phyloP scores from a whole-genome alignment of 176 grass and related monocot genomes.

The Ensete glaucum region DNA sequence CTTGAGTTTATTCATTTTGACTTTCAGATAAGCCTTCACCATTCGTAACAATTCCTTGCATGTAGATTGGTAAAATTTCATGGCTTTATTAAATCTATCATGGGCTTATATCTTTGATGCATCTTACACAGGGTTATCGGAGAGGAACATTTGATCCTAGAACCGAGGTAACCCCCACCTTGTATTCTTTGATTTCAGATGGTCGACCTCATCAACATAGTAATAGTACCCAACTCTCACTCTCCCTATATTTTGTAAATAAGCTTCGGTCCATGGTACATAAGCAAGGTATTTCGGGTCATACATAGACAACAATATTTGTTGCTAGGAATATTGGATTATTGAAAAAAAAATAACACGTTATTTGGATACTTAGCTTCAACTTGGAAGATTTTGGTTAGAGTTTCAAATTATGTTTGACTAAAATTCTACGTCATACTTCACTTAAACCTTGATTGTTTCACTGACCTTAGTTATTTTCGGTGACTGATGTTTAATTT shows the following conservation, averaged over 20 bases:
- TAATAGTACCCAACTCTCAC: no score
- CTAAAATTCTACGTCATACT: no score
- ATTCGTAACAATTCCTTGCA: background rate
- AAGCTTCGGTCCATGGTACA: no score
- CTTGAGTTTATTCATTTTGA: background rate
- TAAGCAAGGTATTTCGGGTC: no score
- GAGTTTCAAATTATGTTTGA: background rate
- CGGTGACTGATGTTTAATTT: background rate
- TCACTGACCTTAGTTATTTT: background rate
- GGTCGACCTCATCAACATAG: background rate
- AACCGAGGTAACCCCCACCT: constrained; percentile 8
- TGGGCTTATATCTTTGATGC: background rate
- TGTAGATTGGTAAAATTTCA: constrained; percentile 1
- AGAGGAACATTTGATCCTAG: constrained; percentile 16
- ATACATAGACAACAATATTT: no score
- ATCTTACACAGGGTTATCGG: constrained; percentile 1
- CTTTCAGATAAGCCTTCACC: background rate
- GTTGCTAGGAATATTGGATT: no score
- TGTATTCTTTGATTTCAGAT: background rate
- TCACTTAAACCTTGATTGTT: background rate
- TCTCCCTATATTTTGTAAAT: no score
- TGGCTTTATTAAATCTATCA: constrained; percentile 7
- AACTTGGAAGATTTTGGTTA: background rate
- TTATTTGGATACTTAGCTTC: no score
- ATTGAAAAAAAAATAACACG: no score